Evolutionary conservation across 169 alveolate species (phyloP), one percentile per base, ranked within the genome.

Genomic region (Cryptosporidium bovis): DNA sequence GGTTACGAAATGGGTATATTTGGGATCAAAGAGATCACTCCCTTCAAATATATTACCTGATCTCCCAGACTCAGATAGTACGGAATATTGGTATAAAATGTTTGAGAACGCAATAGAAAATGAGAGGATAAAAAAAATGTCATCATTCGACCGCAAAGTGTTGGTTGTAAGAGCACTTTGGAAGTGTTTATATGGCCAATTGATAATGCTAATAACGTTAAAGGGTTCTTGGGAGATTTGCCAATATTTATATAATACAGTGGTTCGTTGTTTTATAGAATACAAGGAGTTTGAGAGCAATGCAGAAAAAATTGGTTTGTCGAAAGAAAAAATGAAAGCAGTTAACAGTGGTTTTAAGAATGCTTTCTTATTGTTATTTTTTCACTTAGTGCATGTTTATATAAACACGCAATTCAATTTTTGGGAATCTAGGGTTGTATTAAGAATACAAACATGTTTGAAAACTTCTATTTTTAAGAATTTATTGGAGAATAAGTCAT

Each of bases 1-100:
- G 87, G 87, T 40, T 18, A 77, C 87, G 27, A 77, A 77, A 27
- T 77, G 87, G 87, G 55, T 77, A 44, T 77, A 77, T 62, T 77
- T 77, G 48, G 87, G 87, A 7, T 77, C 77, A 1, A 77, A 20
- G 12, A 62, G 33, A 34, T 53, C 87, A 34, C 71, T 77, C 10
- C 87, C 87, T 16, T 53, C 87, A 29, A 34, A 29, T 8, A 46
- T 58, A 15, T 36, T 77, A 24, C 87, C 87, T 15, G 29, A 62
- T 15, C 36, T 77, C 18, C 69, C 77, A 2, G 64, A 62, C 2
- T 58, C 87, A 8, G 87, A 77, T 46, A 60, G 50, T 44, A 77
- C 87, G 2, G 55, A 46, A 51, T 77, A 77, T 62, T 77, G 87
- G 87, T 77, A 68, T 2, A 77, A 62, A 18, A 2, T 77, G 64